phyloP scores from a whole-genome alignment of 441 rosid species.

The Bruguiera hainesii region DNA sequence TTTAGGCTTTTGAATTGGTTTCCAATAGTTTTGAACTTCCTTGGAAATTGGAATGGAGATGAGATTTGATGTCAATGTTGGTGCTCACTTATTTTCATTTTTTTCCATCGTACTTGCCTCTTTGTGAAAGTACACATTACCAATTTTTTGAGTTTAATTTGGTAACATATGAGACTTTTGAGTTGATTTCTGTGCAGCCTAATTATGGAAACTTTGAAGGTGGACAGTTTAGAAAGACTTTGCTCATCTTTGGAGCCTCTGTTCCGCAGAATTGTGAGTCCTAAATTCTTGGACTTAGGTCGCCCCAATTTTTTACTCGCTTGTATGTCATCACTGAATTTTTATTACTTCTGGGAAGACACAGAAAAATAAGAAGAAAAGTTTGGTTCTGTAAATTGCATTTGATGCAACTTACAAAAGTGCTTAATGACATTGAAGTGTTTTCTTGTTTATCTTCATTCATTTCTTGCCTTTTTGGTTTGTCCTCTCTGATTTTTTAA shows the following conservation, averaged over 20 bases:
- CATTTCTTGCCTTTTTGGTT: background rate
- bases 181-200: conserved; percentile 54
- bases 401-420: background rate
- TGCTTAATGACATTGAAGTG: background rate
- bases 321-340: too few species aligned
- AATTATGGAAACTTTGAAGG: conserved; percentile 96
- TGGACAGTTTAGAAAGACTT: conserved; percentile 92
- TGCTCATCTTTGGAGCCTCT: conserved; percentile 97
- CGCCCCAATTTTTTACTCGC: background rate
- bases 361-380: background rate
- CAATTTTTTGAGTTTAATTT: background rate
- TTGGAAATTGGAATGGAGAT: background rate
- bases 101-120: background rate
- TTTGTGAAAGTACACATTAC: background rate
- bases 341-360: background rate
- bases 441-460: background rate
- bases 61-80: background rate
- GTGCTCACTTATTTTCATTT: conserved; percentile 4
- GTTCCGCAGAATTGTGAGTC: conserved; percentile 90
- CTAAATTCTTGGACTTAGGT: background rate
- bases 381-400: background rate
- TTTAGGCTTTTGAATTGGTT: background rate
- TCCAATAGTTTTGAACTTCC: background rate
- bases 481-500: background rate
- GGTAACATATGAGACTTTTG: conserved; percentile 5